Evolutionary conservation across 306 rosid genomes (phyloP), one percentile per base, ranked within the genome.

Genomic region (Mimosa pudica): DNA sequence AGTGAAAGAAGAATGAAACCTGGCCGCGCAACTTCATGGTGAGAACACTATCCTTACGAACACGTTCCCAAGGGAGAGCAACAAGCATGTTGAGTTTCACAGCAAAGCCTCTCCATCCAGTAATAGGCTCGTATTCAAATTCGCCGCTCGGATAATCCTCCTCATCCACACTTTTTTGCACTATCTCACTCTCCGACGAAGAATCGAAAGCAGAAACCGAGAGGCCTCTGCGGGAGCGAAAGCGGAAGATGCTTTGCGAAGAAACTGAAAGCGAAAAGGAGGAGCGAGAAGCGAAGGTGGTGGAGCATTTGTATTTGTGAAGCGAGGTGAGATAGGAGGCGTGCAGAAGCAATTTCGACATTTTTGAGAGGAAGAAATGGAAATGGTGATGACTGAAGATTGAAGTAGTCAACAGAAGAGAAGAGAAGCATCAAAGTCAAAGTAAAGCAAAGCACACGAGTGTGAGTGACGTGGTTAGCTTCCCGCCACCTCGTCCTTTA

Each of bases 31-130:
- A 76, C 80, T 87, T 91, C 91, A 95, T 84, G 14, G 89, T 85
- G 73, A 91, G 85, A n/a, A 95, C 89, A 66, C 89, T 86, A 69
- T 93, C 97, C 73, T 91, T 82, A 30, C 83, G 93, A 48, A 95
- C 86, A 32, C 98, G 99, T 77, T 89, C 87, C 97, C 96, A 92
- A 5, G 99, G 99, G 48, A 85, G 86, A 0, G 98, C 98, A 18
- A 79, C 60, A 30, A 95, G 87, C 94, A 90, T 90, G 75, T 74
- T 88, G 36, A 95, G 93, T 81, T 95, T 91, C n/a, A 90, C 93
- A 42, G 79, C 10, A 68, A 86, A 83, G 58, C 86, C 87, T 71
- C 75, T 90, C 98, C 92, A 91, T 11, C 85, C 82, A 4, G 90
- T 84, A 47, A 87, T 11, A 33, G 92, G 85, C 64, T 83, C 54